Percentiles rank a stretch among this genome's conserved stretches.
These are phyloP conservation scores for Asterionellopsis glacialis DNA, from an alignment of 108 stramenopile species.

Conservation along the genomic window DNA sequence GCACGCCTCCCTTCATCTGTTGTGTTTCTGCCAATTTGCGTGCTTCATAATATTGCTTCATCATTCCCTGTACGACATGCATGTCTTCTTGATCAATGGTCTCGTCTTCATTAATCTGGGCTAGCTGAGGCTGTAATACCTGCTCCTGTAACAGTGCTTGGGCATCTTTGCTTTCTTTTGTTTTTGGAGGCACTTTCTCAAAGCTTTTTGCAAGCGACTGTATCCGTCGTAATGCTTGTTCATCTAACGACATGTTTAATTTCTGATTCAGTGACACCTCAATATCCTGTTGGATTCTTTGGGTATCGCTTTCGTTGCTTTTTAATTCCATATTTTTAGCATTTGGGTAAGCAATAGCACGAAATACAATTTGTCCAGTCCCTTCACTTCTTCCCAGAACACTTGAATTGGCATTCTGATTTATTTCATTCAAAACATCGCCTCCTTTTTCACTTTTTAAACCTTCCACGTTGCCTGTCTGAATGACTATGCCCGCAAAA, in stretches of 20 bases:
- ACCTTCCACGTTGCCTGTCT: conserved; percentile 22
- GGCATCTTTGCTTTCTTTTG: background rate
- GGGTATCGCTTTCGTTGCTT: conserved; percentile 1
- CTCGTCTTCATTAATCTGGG: conserved; percentile 3
- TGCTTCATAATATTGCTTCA: conserved; percentile 75
- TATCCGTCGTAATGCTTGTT: conserved; percentile 18
- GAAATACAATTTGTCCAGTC: conserved; percentile 25
- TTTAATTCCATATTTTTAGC: background rate
- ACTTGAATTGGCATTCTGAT: conserved; percentile 6
- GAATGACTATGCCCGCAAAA: conserved; percentile 20
- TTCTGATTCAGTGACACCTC: conserved; percentile 34
- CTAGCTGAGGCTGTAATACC: background rate
- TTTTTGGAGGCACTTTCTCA: no score
- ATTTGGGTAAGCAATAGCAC: conserved; percentile 25
- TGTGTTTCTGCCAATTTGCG: conserved; percentile 55
- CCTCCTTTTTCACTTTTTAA: conserved; percentile 10
- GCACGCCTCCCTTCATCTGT: conserved; percentile 61
- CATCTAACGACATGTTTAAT: conserved; percentile 27
- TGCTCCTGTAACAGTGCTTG: conserved; percentile 3
- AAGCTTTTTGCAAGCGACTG: conserved; percentile 6
- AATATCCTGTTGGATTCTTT: conserved; percentile 31
- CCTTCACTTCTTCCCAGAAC: conserved; percentile 23
- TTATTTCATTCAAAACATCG: conserved; percentile 14
- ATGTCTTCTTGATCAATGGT: conserved; percentile 43
- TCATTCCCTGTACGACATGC: conserved; percentile 53